These are phyloP conservation scores for Aureobasidium uvarum DNA, from an alignment of 2,329 filamentous ascomycete species.

Conservation along the genomic window DNA sequence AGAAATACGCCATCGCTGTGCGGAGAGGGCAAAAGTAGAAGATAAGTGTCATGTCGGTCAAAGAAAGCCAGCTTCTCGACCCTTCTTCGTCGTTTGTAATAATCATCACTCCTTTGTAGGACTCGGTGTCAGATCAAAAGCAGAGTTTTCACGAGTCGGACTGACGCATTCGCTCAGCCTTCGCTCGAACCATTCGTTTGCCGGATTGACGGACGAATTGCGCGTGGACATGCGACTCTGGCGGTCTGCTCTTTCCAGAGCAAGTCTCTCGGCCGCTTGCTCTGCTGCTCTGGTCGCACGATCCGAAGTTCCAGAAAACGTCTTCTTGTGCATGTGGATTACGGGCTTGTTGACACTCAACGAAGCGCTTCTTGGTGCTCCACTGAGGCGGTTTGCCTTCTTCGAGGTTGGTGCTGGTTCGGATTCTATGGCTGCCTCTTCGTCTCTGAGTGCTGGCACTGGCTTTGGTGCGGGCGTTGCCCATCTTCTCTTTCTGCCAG, in stretches of 20 bases:
- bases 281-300: slow-evolving; percentile 38
- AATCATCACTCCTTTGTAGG: background rate
- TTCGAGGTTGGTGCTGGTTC: background rate
- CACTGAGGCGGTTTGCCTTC: background rate
- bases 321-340: slow-evolving; percentile 32
- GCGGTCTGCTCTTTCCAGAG: slow-evolving; percentile 39
- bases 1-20: slow-evolving; percentile 16
- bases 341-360: slow-evolving; percentile 11
- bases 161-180: slow-evolving; percentile 30
- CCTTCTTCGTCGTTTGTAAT: background rate
- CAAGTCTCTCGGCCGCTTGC: slow-evolving; percentile 42
- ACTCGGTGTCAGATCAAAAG: slow-evolving; percentile 1
- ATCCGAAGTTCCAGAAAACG: slow-evolving; percentile 36
- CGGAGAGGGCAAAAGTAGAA: background rate
- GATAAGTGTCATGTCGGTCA: background rate
- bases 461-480: slow-evolving; percentile 11
- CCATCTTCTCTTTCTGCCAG: slow-evolving; percentile 12
- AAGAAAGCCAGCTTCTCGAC: slow-evolving; percentile 7
- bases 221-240: slow-evolving; percentile 22
- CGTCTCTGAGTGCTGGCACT: slow-evolving; percentile 15
- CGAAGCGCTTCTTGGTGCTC: background rate
- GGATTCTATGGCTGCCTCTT: background rate
- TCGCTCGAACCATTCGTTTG: slow-evolving; percentile 36
- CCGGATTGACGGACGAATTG: slow-evolving; percentile 27
- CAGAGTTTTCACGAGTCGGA: slow-evolving; percentile 2